Evolutionary conservation across 2,329 filamentous ascomycete genomes (phyloP).

Genomic region (Didymella pinodella): DNA sequence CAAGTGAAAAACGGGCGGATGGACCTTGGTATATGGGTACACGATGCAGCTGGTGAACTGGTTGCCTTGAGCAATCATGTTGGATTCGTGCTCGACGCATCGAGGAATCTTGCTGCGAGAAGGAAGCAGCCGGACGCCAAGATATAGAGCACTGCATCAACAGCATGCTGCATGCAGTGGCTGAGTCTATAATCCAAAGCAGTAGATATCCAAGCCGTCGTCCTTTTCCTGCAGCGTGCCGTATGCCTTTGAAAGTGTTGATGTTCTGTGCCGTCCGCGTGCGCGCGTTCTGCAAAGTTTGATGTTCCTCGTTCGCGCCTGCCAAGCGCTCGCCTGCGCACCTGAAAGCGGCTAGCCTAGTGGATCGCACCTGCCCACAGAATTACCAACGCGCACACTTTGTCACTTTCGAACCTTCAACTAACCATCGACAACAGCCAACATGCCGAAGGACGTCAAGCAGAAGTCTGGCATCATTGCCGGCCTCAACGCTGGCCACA

Average conservation of each 20-base stretch:
- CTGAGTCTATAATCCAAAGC: neutral
- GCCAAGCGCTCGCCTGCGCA: constrained; percentile 3
- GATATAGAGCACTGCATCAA: constrained; percentile 36
- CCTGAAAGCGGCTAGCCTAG: neutral
- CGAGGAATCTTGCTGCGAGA: constrained; percentile 67
- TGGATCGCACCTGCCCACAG: constrained; percentile 2
- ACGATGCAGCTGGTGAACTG: constrained; percentile 70
- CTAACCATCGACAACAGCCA: constrained; percentile 48
- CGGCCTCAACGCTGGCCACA: constrained; percentile 70
- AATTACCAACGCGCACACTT: constrained; percentile 6
- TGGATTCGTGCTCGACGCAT: constrained; percentile 67
- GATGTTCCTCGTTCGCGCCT: neutral
- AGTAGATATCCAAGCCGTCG: neutral
- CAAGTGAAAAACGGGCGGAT: constrained; percentile 74
- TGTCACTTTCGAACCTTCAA: constrained; percentile 17
- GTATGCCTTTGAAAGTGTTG: neutral
- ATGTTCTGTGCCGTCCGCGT: neutral
- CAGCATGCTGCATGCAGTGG: neutral
- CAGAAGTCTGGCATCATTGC: constrained; percentile 63
- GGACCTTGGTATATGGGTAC: constrained; percentile 74
- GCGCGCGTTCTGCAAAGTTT: neutral
- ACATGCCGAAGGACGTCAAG: constrained; percentile 63
- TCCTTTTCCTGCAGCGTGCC: neutral
- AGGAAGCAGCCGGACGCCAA: constrained; percentile 51
- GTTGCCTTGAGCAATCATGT: constrained; percentile 75